Base-by-base conservation (phyloP, 2,329 filamentous ascomycete genomes). In the Elsinoe arachidis region DNA sequence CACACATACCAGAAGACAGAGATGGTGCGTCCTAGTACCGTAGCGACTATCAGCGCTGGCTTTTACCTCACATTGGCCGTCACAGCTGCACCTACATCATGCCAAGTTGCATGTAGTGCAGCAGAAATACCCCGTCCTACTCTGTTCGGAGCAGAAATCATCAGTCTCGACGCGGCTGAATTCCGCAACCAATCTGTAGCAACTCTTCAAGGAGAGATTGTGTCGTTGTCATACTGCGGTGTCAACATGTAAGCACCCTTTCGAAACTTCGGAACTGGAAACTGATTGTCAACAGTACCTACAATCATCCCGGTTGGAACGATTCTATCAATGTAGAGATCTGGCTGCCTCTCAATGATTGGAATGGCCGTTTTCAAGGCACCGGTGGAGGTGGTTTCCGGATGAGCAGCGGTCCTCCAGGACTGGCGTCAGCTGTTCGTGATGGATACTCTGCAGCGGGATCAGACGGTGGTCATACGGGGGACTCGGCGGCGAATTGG, bases 301-400 rank as follows among this genome's bases (percentile, higher is more conserved):
- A 71, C 58, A 72, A 70, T 3, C 72, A 74, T 57, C 66, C 67
- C 3, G 70, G 69, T 1, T 61, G 64, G 39, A 61, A 68, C 55
- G 72, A 74, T 51, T 64, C 15, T 1, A 63, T 74, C 55, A 63
- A 69, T 21, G 63, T 68, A 4, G 61, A 64, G 26, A 57, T 68
- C 14, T 69, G 65, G 66, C 64, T 74, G 6, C 71, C 72, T 0
- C 60, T 68, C 1, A 49, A 57, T 47, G 38, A 61, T 56, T 66
- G 70, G 70, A 69, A 68, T 57, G 67, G 67, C 1, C 68, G 71
- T 0, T 68, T 77, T 30, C 64, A 68, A 49, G 70, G 64, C 11
- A 61, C 68, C 0, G 76, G 76, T 1, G 74, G 74, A 1, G 74
- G 71, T 14, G 69, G 72, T 26, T 67, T 62, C 51, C 56, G 2